Conservation (phyloP, 2,329 filamentous ascomycete genomes). For the Hypoxylon sp. region DNA sequence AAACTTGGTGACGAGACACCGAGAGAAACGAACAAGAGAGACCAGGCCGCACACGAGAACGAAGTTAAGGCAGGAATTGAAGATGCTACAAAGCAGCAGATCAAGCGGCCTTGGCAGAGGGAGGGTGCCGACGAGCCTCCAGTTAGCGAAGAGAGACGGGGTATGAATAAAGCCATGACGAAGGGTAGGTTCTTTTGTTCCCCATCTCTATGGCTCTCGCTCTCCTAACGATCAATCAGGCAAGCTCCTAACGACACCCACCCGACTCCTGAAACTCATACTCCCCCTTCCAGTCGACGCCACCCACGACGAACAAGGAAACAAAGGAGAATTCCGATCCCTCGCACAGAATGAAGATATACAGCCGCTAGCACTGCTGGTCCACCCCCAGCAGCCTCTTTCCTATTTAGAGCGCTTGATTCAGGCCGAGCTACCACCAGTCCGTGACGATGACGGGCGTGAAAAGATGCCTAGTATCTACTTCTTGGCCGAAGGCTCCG, state of each 20-base stretch:
- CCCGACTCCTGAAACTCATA: conserved; percentile 77
- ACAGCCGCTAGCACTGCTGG: conserved; percentile 85
- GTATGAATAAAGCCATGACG: conserved; percentile 65
- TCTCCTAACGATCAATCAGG: conserved; percentile 55
- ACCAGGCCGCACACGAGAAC: conserved; percentile 49
- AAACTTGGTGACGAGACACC: conserved; percentile 40
- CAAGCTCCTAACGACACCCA: conserved; percentile 78
- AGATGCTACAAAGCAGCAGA: conserved; percentile 64
- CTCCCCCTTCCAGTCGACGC: conserved; percentile 69
- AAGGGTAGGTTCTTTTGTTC: conserved; percentile 61
- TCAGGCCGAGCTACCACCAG: conserved; percentile 83
- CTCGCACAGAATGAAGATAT: conserved; percentile 72
- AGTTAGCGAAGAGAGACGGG: conserved; percentile 60
- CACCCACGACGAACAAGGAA: conserved; percentile 66
- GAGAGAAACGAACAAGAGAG: conserved; percentile 46
- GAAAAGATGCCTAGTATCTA: conserved; percentile 79
- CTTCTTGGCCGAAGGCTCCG: conserved; percentile 83
- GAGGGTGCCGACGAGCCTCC: conserved; percentile 70
- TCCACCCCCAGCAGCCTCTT: conserved; percentile 90
- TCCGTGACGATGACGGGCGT: conserved; percentile 70
- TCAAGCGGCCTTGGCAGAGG: conserved; percentile 71
- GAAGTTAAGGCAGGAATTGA: conserved; percentile 50
- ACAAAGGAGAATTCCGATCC: conserved; percentile 50
- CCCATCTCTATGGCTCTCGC: background rate
- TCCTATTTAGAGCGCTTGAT: conserved; percentile 91